Conservation (phyloP, 768 basidiomycete species). For the Pulveroboletus sp. region DNA sequence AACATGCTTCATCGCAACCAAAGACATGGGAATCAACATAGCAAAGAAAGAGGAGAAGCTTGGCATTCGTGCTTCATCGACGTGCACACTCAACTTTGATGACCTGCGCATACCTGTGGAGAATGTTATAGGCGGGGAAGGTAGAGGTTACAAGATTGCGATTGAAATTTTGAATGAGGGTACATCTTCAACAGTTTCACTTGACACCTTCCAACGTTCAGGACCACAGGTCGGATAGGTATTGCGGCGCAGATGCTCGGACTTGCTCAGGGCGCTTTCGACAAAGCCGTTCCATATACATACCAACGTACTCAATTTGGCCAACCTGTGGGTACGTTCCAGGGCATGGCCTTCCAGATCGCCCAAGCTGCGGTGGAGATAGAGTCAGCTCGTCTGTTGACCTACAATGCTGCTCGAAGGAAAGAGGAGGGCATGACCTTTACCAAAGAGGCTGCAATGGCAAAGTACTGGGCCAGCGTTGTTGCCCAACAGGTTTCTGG, state of each 20-base stretch:
- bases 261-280: conserved; percentile 94
- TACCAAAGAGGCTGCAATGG: conserved; percentile 95
- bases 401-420: conserved; percentile 93
- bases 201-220: background rate
- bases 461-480: conserved; percentile 87
- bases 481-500: conserved; percentile 88
- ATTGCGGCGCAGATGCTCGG: conserved; percentile 99
- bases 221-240: conserved; percentile 70
- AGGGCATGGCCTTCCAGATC: conserved; percentile 94
- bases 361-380: conserved; percentile 87
- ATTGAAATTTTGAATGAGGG: conserved; percentile 97
- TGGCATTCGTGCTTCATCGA: conserved; percentile 93
- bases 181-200: conserved; percentile 8
- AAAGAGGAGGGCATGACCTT: conserved; percentile 88
- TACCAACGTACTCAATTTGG: conserved; percentile 94
- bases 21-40: conserved; percentile 94
- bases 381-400: conserved; percentile 83
- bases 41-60: conserved; percentile 99
- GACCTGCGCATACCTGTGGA: conserved; percentile 80
- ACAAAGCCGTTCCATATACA: conserved; percentile 92
- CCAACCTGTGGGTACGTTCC: conserved; percentile 89
- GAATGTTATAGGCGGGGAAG: conserved; percentile 89
- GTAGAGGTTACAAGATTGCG: conserved; percentile 93
- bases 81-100: conserved; percentile 92
- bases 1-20: conserved; percentile 94